phyloP scores from a whole-genome alignment of 805 yeast genomes.

The Ogataea nitratoaversa region DNA sequence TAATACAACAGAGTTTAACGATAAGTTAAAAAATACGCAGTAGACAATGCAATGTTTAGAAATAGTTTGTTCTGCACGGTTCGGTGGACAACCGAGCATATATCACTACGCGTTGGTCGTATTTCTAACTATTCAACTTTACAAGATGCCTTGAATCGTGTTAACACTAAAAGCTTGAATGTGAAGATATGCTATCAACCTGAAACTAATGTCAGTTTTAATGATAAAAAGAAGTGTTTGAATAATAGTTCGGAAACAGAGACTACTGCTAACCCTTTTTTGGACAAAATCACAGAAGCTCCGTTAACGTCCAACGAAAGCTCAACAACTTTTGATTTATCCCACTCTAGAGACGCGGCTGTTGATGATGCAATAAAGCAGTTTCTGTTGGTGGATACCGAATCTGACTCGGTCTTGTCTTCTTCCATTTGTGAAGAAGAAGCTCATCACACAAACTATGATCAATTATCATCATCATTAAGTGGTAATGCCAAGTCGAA shows the following conservation, averaged over 20 bases:
- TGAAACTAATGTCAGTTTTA: not conserved
- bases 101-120: no score
- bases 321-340: not conserved
- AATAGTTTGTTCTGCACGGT: no score
- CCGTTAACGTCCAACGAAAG: not conserved
- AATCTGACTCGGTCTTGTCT: no score
- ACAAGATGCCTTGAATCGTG: conserved; percentile 10
- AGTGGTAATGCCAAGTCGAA: not conserved
- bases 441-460: conserved; percentile 6
- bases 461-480: conserved; percentile 1
- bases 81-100: no score
- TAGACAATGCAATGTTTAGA: no score
- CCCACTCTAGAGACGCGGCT: not conserved
- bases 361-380: not conserved
- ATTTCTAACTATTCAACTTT: conserved; percentile 4
- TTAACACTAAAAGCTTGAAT: conserved; percentile 9
- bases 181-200: conserved; percentile 6
- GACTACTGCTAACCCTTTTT: no score
- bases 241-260: no score
- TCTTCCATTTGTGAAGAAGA: no score
- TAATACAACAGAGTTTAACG: no score
- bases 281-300: no score
- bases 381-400: not conserved
- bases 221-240: no score
- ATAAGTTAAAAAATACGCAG: no score